These are phyloP conservation scores for Macadamia integrifolia DNA, from an alignment of 164 flowering plant species.

Conservation along the genomic window DNA sequence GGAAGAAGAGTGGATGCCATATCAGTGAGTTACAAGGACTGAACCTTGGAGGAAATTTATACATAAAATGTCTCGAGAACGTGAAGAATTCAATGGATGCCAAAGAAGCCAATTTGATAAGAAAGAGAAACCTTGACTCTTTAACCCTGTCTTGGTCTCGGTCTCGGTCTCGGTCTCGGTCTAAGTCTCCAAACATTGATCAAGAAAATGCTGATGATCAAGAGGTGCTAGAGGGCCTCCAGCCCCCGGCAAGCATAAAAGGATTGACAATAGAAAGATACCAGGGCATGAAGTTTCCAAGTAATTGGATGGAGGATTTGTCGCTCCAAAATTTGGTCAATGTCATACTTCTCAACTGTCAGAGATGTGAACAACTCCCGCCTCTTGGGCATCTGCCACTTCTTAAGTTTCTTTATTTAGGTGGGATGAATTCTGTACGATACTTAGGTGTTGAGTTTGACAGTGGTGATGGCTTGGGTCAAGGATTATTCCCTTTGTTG, in stretches of 20 bases:
- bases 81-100: conserved; percentile 1
- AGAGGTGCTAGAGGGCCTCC: conserved; percentile 12
- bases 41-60: conserved; percentile 5
- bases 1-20: not conserved
- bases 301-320: conserved; percentile 11
- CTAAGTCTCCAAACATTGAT: not conserved
- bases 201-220: not conserved
- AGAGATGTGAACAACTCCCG: conserved; percentile 12
- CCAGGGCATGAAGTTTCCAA: conserved; percentile 17
- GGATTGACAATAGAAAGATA: conserved; percentile 13
- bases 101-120: conserved; percentile 1
- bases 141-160: conserved; percentile 3
- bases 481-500: no score
- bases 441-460: no score
- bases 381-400: conserved; percentile 18
- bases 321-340: conserved; percentile 8
- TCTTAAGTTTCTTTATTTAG: conserved; percentile 11
- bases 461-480: no score
- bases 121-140: not conserved
- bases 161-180: no score
- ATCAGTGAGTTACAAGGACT: not conserved
- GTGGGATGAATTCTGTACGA: conserved; percentile 6
- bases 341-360: conserved; percentile 15
- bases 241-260: conserved; percentile 21
- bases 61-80: conserved; percentile 2